phyloP scores from a whole-genome alignment of 495 filamentous ascomycete species.

The Penicillium fimorum region DNA sequence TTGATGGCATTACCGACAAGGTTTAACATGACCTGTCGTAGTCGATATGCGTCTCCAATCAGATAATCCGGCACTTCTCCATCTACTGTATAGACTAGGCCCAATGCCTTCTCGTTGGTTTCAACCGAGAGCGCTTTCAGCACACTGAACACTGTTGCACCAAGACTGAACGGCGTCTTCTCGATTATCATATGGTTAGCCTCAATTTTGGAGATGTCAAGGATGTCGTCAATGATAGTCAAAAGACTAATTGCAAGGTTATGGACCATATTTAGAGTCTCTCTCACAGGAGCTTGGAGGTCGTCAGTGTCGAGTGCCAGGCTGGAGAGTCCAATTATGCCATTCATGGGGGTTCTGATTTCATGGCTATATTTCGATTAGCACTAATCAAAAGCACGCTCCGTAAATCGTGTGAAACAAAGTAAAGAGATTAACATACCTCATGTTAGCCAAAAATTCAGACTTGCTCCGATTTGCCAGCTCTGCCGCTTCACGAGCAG shows the following conservation, averaged over 20 bases:
- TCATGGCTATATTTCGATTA: slow-evolving; percentile 57
- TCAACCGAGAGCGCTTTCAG: slow-evolving; percentile 71
- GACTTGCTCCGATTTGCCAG: slow-evolving; percentile 60
- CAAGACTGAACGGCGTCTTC: slow-evolving; percentile 62
- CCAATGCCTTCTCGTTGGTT: slow-evolving; percentile 75
- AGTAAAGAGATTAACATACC: slow-evolving; percentile 69
- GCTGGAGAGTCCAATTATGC: slow-evolving; percentile 79
- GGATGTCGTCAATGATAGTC: slow-evolving; percentile 82
- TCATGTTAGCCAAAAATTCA: slow-evolving; percentile 73
- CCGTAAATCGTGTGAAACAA: slow-evolving; percentile 45
- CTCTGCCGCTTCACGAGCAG: slow-evolving; percentile 53
- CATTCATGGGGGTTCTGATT: slow-evolving; percentile 72
- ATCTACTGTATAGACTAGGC: slow-evolving; percentile 53
- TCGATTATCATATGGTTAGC: slow-evolving; percentile 76
- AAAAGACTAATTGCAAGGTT: slow-evolving; percentile 77
- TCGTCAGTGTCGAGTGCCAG: slow-evolving; percentile 63
- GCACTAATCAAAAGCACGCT: slow-evolving; percentile 43
- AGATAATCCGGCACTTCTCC: slow-evolving; percentile 41
- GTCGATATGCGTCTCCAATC: slow-evolving; percentile 70
- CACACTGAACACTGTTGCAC: slow-evolving; percentile 52
- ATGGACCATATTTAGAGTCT: slow-evolving; percentile 93
- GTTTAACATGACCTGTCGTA: slow-evolving; percentile 79
- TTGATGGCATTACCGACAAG: slow-evolving; percentile 82
- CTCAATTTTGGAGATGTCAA: slow-evolving; percentile 79
- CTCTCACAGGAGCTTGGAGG: slow-evolving; percentile 69